Base-by-base conservation (phyloP, 2,329 filamentous ascomycete genomes). In the Thyridium curvatum region DNA sequence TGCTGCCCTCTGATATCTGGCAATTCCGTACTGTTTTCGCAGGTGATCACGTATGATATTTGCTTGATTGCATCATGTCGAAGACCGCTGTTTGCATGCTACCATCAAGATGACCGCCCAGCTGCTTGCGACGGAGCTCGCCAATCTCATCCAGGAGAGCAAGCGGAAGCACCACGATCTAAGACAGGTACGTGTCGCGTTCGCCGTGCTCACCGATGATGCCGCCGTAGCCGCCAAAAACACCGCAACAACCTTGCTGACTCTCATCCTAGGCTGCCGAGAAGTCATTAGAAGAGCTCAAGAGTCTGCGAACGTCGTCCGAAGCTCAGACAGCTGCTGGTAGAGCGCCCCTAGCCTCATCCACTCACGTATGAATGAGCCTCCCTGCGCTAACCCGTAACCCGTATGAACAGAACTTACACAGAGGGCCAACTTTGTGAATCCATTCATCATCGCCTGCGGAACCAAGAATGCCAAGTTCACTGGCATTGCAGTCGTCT, bases 151-250 rank as follows among this genome's bases (percentile, higher is more conserved):
- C 53, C 87, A 94, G 63, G 93, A 98, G 69, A 93, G 90, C 59
- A 97, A 94, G 66, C 79, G 91, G 54, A 97, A 94, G 65, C 84
- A 96, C 62, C 79, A 84, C 51, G 93, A 97, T 54, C 72, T 98
- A 38, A 81, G 86, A 68, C 86, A 85, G 74, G 85, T 84, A 65
- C 53, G 74, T 61, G 41, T 26, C 21, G 16, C 29, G 5, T 38
- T 26, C 21, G 10, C 21, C 21, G 21, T 26, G 10, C 21, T 26
- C 10, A n/a, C n/a, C n/a, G n/a, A n/a, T n/a, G n/a, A n/a, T n/a
- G n/a, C n/a, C n/a, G n/a, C n/a, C n/a, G n/a, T n/a, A n/a, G n/a
- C n/a, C n/a, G n/a, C n/a, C n/a, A n/a, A n/a, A 26, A 6, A 26
- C 21, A 26, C 21, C 10, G 21, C 21, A 26, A 26, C 6, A 6